These are phyloP conservation scores for Pinus taeda DNA, from an alignment of 75 land plant genomes.

Conservation along the genomic window DNA sequence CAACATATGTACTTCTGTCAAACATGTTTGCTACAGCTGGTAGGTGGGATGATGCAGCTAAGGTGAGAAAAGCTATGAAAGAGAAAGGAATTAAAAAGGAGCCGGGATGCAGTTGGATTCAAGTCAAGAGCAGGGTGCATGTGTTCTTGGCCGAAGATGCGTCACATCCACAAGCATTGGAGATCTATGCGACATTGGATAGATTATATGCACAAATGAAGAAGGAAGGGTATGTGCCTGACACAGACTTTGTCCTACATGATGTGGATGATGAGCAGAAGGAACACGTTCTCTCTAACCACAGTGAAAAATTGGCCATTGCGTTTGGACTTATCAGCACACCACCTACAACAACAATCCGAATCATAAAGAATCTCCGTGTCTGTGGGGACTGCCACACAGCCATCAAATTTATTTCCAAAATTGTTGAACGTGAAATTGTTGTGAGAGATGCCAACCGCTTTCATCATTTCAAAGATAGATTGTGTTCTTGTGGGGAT, in stretches of 20 bases:
- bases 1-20: conserved; percentile 9
- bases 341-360: conserved; percentile 10
- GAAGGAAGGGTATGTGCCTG: conserved; percentile 20
- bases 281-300: conserved; percentile 6
- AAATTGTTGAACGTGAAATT: conserved; percentile 9
- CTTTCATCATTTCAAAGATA: conserved; percentile 11
- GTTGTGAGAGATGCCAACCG: conserved; percentile 15
- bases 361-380: conserved; percentile 14
- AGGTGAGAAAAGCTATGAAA: conserved; percentile 1
- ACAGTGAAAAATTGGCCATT: conserved; percentile 12
- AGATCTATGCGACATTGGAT: conserved; percentile 19
- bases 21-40: conserved; percentile 12
- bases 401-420: conserved; percentile 12
- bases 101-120: conserved; percentile 13
- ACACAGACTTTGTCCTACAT: conserved; percentile 5
- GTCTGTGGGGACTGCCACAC: conserved; percentile 16
- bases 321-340: conserved; percentile 8
- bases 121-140: conserved; percentile 12
- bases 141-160: conserved; percentile 14
- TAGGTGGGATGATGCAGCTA: conserved; percentile 8
- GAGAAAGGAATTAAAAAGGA: conserved; percentile 8
- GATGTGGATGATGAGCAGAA: conserved; percentile 12
- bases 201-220: conserved; percentile 10
- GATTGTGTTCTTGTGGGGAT: conserved; percentile 14
- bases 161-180: conserved; percentile 16